A percentile compares a stretch with the other conserved stretches of the same genome.
Evolutionary conservation across 1,284 basidiomycete genomes (phyloP).

Genomic region (Sanghuangporus sanghuang): DNA sequence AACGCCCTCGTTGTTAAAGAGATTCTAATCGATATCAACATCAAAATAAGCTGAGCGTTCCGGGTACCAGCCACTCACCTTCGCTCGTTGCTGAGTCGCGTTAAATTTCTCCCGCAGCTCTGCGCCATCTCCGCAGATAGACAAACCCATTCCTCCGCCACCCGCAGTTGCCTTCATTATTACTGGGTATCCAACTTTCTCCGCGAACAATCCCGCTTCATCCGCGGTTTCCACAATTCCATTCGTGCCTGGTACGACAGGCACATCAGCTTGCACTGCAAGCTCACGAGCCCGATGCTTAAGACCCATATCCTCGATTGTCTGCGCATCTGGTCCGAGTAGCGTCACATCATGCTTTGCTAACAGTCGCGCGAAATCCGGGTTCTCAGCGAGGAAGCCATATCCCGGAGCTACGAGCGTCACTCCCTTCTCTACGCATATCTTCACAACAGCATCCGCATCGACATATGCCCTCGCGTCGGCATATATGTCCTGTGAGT

Average conservation of each 20-base stretch:
- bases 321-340: conserved; percentile 52
- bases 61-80: conserved; percentile 32
- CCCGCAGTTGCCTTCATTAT: conserved; percentile 70
- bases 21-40: neutral
- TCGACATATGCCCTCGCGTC: conserved; percentile 43
- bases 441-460: conserved; percentile 35
- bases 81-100: conserved; percentile 37
- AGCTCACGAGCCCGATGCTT: conserved; percentile 57
- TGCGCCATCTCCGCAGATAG: conserved; percentile 43
- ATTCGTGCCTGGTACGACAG: conserved; percentile 55
- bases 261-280: conserved; percentile 44
- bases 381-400: conserved; percentile 64
- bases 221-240: conserved; percentile 38
- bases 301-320: conserved; percentile 53
- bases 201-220: conserved; percentile 40
- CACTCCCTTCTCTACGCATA: conserved; percentile 38
- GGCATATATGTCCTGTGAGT: conserved; percentile 16
- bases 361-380: conserved; percentile 48
- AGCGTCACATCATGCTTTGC: conserved; percentile 48
- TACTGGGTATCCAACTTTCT: conserved; percentile 50
- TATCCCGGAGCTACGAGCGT: conserved; percentile 66
- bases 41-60: neutral
- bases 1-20: conserved; percentile 48
- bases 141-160: conserved; percentile 70
- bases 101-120: conserved; percentile 37